Conservation (phyloP, 1,284 basidiomycete genomes). For the Pascua sp. region DNA sequence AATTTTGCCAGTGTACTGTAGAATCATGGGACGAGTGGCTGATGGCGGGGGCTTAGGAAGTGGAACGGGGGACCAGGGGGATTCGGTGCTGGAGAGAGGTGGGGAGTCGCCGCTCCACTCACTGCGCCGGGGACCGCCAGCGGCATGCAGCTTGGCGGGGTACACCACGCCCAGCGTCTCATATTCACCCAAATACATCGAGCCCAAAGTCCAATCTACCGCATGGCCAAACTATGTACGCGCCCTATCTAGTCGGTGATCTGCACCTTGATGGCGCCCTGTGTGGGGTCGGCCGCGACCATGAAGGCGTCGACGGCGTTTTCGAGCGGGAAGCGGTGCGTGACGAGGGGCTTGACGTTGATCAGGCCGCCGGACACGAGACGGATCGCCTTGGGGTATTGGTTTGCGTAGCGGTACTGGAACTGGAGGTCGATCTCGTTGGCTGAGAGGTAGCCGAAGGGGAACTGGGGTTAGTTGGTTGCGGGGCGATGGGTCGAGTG, state of each 20-base stretch:
- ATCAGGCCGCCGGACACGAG: constrained; percentile 74
- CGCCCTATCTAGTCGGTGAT: constrained; percentile 34
- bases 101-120: no score
- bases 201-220: no score
- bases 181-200: no score
- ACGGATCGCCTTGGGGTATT: constrained; percentile 76
- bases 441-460: constrained; percentile 54
- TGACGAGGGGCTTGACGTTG: constrained; percentile 82
- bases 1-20: no score
- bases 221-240: background rate
- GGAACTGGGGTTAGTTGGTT: constrained; percentile 31
- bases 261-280: constrained; percentile 51
- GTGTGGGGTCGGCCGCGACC: constrained; percentile 43
- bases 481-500: no score
- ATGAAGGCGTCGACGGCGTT: constrained; percentile 76
- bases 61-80: no score
- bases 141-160: no score
- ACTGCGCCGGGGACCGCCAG: no score
- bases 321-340: constrained; percentile 73
- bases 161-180: no score
- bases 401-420: constrained; percentile 53
- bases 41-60: no score
- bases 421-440: constrained; percentile 57
- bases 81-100: no score
- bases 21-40: no score